These are phyloP conservation scores for Neonectria sp. DNA, from an alignment of 2,329 filamentous ascomycete genomes.

Conservation along the genomic window DNA sequence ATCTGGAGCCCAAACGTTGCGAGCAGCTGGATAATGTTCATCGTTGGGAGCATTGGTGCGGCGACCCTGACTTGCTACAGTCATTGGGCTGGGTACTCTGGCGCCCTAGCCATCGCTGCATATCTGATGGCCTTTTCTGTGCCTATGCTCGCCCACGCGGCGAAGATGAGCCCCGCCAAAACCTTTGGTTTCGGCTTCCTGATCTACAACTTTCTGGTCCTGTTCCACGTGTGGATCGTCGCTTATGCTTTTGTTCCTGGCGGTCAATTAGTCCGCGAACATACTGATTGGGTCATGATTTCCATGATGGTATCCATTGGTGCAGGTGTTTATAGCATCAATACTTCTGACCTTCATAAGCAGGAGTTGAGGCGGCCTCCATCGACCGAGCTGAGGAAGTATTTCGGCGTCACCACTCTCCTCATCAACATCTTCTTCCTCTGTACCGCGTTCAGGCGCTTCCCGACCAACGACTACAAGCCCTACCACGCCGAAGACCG, in stretches of 20 bases:
- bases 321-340: conserved; percentile 84
- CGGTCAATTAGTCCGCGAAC: conserved; percentile 91
- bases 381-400: conserved; percentile 64
- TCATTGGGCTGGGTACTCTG: conserved; percentile 93
- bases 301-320: conserved; percentile 88
- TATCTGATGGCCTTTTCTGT: conserved; percentile 88
- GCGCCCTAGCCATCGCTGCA: conserved; percentile 80
- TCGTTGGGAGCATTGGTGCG: conserved; percentile 84
- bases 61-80: conserved; percentile 81
- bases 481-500: conserved; percentile 92
- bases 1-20: conserved; percentile 79
- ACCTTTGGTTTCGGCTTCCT: conserved; percentile 93
- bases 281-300: conserved; percentile 95
- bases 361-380: conserved; percentile 49
- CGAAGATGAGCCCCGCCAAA: conserved; percentile 81
- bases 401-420: conserved; percentile 73
- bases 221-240: conserved; percentile 99
- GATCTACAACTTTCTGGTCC: conserved; percentile 91
- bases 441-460: conserved; percentile 87
- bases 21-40: conserved; percentile 85
- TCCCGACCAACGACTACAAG: conserved; percentile 92
- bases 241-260: conserved; percentile 98
- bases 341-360: conserved; percentile 63
- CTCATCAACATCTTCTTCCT: conserved; percentile 85
- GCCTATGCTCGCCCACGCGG: conserved; percentile 81